These are phyloP conservation scores for Cryptococcus jaspeensis DNA, from an alignment of 1,284 basidiomycete genomes.

Conservation along the genomic window DNA sequence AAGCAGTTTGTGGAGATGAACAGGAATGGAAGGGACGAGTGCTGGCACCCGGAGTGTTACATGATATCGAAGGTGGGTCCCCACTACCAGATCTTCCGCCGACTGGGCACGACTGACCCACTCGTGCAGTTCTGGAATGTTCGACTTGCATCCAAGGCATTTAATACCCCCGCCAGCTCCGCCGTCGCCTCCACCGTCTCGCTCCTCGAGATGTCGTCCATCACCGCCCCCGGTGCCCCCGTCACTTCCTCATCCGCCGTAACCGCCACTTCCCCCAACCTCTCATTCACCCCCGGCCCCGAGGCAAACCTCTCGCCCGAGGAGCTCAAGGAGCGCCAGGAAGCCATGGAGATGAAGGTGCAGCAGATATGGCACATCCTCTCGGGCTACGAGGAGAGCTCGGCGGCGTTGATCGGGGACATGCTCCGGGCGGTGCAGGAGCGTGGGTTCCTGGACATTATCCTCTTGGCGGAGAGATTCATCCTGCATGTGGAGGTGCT, in stretches of 20 bases:
- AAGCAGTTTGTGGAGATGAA: slow-evolving; percentile 99
- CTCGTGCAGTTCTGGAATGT: slow-evolving; percentile 90
- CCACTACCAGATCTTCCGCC: not conserved
- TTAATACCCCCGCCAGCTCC: slow-evolving; percentile 57
- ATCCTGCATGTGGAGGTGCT: slow-evolving; percentile 97
- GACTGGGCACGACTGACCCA: slow-evolving; percentile 1
- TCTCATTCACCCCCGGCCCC: slow-evolving; percentile 13
- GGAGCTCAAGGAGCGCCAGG: slow-evolving; percentile 88
- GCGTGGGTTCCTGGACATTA: slow-evolving; percentile 92
- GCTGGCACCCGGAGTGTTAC: slow-evolving; percentile 99
- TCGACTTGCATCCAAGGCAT: slow-evolving; percentile 76
- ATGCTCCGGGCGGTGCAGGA: slow-evolving; percentile 98
- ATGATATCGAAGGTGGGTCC: slow-evolving; percentile 93
- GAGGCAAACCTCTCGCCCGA: slow-evolving; percentile 66
- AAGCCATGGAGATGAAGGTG: slow-evolving; percentile 94
- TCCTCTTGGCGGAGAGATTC: slow-evolving; percentile 97
- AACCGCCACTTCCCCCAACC: slow-evolving; percentile 1
- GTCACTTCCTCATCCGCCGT: slow-evolving; percentile 11
- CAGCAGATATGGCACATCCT: slow-evolving; percentile 99
- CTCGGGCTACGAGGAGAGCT: slow-evolving; percentile 97
- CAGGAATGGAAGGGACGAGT: slow-evolving; percentile 94
- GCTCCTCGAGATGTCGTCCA: slow-evolving; percentile 41
- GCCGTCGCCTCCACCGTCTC: slow-evolving; percentile 53
- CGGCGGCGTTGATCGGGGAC: slow-evolving; percentile 98
- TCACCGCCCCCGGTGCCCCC: slow-evolving; percentile 19